Evolutionary conservation across 768 basidiomycete species (phyloP), one percentile per base, ranked within the genome.

Genomic region (Dentipellis sp.): DNA sequence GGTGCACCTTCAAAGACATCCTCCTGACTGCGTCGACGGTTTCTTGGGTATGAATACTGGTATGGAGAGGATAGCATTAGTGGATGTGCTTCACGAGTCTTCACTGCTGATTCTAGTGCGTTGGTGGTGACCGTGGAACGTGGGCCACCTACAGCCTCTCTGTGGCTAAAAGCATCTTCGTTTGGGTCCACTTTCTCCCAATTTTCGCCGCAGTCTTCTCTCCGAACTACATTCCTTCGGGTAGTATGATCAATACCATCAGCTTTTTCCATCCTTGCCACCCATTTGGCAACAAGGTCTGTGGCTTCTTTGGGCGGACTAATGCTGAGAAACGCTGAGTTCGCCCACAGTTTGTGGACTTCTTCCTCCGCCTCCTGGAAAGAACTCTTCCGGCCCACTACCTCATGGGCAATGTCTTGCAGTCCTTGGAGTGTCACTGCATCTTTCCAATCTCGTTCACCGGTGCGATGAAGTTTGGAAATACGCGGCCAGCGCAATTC

Each of bases 401-500:
- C 73, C 14, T 75, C 72, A 22, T 74, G 75, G 0, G 86, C 88
- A 55, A 83, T 75, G 2, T 67, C 65, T 56, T 86, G 78, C 12
- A 86, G 67, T 17, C 74, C 73, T 19, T 75, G 68, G 3, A 84
- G 70, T 21, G 74, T 71, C 34, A 77, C 63, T 17, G 77, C 77
- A 36, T 84, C 81, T 36, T 66, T 70, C 84, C 88, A 91, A n/a
- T 71, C 66, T 16, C 91, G 79, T 57, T 91, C 88, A 21, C 65
- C 68, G 0, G 71, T 63, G 7, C 84, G 79, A 66, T 79, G 80
- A 1, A 84, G 69, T 65, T 93, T 94, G 36, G 77, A 77, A 34
- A 94, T 75, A 50, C 93, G 76, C 0, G 93, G 90, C 66, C 88
- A 94, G 19, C 93, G 84, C 4, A 93, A 74, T 60, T 89, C 89